Conservation (phyloP, 1,284 basidiomycete genomes). For the Sanguinoderma infundibulare region DNA sequence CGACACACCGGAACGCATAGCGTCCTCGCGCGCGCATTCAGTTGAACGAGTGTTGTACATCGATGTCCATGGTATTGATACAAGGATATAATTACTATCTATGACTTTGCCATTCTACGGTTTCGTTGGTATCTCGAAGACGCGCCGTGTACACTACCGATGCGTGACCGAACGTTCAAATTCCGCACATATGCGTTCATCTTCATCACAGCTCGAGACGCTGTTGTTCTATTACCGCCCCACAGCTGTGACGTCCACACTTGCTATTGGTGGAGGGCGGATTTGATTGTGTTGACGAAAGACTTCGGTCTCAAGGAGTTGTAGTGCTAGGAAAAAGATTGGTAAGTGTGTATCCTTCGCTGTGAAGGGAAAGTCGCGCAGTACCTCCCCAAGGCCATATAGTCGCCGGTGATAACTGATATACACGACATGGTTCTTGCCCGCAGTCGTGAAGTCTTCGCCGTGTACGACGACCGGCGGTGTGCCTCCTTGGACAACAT, state of each 20-base stretch:
- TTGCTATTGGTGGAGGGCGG: conserved; percentile 37
- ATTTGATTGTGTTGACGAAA: conserved; percentile 47
- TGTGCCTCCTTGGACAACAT: conserved; percentile 86
- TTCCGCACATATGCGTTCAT: not conserved
- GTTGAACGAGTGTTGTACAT: not conserved
- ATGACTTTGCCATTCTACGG: not conserved
- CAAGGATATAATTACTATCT: not conserved
- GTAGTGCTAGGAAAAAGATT: conserved; percentile 66
- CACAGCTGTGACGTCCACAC: not conserved
- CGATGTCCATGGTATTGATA: not conserved
- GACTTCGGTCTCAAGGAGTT: conserved; percentile 77
- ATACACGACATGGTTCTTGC: conserved; percentile 57
- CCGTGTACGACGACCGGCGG: conserved; percentile 84
- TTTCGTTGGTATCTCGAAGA: not conserved
- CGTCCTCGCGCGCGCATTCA: too few species aligned
- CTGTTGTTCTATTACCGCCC: not conserved
- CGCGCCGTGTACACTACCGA: not conserved
- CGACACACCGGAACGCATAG: too few species aligned
- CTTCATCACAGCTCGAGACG: not conserved
- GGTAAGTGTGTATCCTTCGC: not conserved
- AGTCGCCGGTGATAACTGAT: conserved; percentile 92
- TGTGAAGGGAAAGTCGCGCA: not conserved
- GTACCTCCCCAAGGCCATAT: conserved; percentile 93
- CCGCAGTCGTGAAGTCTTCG: conserved; percentile 45
- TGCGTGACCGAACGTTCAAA: too few species aligned